phyloP scores from a whole-genome alignment of 805 yeast species.

The Cephaloascus fragrans region DNA sequence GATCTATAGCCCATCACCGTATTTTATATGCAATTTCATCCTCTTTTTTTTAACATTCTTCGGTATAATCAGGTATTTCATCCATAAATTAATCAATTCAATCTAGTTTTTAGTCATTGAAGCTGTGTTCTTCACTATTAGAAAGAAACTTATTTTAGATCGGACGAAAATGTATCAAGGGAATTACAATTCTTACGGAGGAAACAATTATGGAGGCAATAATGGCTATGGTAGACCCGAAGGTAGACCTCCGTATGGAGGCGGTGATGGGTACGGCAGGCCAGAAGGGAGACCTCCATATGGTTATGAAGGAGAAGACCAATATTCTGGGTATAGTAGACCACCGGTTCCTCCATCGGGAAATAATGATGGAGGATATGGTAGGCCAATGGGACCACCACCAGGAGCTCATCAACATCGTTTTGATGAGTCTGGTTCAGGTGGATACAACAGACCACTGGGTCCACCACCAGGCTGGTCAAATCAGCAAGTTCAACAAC shows the following conservation, averaged over 20 bases:
- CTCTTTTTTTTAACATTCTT: no score
- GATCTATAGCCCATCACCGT: no score
- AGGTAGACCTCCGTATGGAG: conserved; percentile 4
- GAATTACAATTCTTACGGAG: conserved; percentile 17
- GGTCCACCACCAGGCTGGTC: conserved; percentile 7
- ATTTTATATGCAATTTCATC: no score
- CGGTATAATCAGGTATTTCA: no score
- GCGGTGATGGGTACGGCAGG: conserved; percentile 4
- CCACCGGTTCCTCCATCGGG: conserved; percentile 4
- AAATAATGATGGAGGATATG: neutral
- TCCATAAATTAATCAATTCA: no score
- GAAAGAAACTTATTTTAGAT: no score
- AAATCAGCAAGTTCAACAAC: conserved; percentile 5
- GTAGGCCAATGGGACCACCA: conserved; percentile 1
- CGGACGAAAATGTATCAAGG: no score
- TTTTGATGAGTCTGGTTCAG: neutral
- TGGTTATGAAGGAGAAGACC: conserved; percentile 11
- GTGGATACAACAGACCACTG: conserved; percentile 2
- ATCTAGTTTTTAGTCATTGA: no score
- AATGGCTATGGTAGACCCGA: conserved; percentile 4
- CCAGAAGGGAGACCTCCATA: conserved; percentile 12
- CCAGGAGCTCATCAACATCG: neutral
- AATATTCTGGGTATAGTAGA: conserved; percentile 4
- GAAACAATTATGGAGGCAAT: conserved; percentile 1
- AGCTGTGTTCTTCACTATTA: no score